Percentiles rank a stretch among this genome's conserved stretches.
Conservation (phyloP, 1,284 basidiomycete species). For the Xerocomus nothofagi region DNA sequence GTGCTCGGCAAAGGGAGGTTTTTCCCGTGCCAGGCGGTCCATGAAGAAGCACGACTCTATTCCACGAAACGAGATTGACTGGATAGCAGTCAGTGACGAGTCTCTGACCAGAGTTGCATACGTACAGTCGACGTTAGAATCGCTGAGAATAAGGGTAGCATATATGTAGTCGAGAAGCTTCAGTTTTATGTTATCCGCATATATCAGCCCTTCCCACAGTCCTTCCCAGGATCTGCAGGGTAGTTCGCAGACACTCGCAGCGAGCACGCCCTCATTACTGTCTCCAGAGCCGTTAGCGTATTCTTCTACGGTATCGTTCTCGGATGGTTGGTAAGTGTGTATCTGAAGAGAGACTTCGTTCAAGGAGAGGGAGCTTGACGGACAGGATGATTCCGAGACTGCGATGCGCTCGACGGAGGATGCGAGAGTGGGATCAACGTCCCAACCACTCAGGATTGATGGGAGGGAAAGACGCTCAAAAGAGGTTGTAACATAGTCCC, state of each 20-base stretch:
- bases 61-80: constrained; percentile 95
- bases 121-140: constrained; percentile 85
- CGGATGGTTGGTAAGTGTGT: constrained; percentile 84
- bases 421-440: constrained; percentile 65
- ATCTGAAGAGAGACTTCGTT: constrained; percentile 68
- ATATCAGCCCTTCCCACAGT: constrained; percentile 90
- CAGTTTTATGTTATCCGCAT: constrained; percentile 86
- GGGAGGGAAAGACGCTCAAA: constrained; percentile 64
- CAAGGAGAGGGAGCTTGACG: constrained; percentile 53
- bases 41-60: constrained; percentile 90
- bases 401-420: constrained; percentile 76
- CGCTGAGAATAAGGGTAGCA: constrained; percentile 88
- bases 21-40: constrained; percentile 99
- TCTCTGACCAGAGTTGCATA: constrained; percentile 13
- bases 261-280: constrained; percentile 72
- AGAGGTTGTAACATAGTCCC: constrained; percentile 57
- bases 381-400: constrained; percentile 69
- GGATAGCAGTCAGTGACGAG: constrained; percentile 9
- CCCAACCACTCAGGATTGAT: constrained; percentile 72
- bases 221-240: constrained; percentile 85
- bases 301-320: constrained; percentile 74
- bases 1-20: constrained; percentile 90
- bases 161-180: constrained; percentile 92
- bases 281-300: constrained; percentile 65
- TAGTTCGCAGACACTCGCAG: constrained; percentile 84